Conservation (phyloP, 2,329 filamentous ascomycete genomes). For the Juglanconis juglandina region DNA sequence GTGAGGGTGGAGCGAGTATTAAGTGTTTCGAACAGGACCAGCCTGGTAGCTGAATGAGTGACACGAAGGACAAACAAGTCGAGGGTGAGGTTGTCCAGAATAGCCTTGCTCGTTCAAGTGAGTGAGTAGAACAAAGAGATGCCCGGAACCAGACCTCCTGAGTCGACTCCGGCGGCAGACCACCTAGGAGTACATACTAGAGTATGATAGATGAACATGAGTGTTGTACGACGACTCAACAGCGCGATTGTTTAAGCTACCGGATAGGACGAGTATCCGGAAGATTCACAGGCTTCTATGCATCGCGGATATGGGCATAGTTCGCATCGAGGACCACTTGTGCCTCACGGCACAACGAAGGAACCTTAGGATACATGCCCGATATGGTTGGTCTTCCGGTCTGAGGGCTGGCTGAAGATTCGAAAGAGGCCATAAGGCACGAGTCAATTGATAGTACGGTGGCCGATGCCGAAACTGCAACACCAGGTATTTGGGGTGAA, state of each 20-base stretch:
- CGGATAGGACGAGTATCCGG: background rate
- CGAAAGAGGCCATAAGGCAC: too few relatives aligned
- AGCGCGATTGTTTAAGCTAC: background rate
- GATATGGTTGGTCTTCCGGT: background rate
- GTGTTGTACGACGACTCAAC: background rate
- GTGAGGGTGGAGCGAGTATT: background rate
- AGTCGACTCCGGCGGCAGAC: background rate
- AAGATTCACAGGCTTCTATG: background rate
- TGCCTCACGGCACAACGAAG: too few relatives aligned
- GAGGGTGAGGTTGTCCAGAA: background rate
- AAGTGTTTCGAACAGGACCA: background rate
- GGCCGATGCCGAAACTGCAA: background rate
- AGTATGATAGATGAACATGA: too few relatives aligned
- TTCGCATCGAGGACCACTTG: background rate
- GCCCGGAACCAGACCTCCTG: too few relatives aligned
- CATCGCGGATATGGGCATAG: background rate
- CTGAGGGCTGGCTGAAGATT: background rate
- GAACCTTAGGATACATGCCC: too few relatives aligned
- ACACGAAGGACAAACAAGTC: background rate
- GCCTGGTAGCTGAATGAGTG: slow-evolving; percentile 5
- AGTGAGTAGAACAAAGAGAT: background rate
- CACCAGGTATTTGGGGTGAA: background rate
- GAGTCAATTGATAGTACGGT: background rate
- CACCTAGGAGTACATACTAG: background rate
- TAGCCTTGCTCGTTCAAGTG: slow-evolving; percentile 8